Evolutionary conservation across 805 yeast species (phyloP), one percentile per base, ranked within the genome.

Genomic region (Priceomyces carsonii): DNA sequence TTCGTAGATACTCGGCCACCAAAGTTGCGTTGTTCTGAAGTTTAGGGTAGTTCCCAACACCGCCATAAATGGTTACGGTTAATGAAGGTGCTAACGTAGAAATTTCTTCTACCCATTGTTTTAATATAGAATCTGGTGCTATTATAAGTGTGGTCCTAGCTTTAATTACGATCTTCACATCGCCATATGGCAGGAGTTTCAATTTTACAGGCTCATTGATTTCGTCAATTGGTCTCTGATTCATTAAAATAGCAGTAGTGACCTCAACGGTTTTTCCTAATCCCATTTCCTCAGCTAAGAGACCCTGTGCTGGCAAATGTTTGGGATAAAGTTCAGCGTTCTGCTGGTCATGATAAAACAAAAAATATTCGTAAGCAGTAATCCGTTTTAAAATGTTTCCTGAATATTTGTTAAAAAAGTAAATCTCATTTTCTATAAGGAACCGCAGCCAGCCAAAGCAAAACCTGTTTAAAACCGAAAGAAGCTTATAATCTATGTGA

Each of bases 271-370:
- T 91, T 53, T 93, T 93, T 0, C 99, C 99, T 6, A 93, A 70
- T 0, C 99, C 99, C 99, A 93, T 93, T 58, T 93, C 99, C 51
- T 91, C 99, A 1, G 93, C 84, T 21, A 93, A 57, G 6, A 93
- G 62, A 0, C 95, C 96, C 33, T 72, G 69, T 0, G 75, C 80
- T 2, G 78, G 64, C 45, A 73, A 40, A 34, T 45, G 39, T 50
- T 49, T 41, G 33, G 61, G 57, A 39, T 48, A 36, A 48, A 52
- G 18, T 38, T 55, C 25, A 25, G 40, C 33, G 39, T 50, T 39
- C 18, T 52, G 17, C 14, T 48, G 36, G 9, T 46, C 26, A 47
- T 55, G 33, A 34, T 63, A 44, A n/a, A 63, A 36, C 33, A 60
- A 22, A 32, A 68, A 34, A 33, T 51, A 63, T 3, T 51, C 33